A percentile compares a stretch with the other conserved stretches of the same genome.
Evolutionary conservation across 202 grass and related monocot species (phyloP).

Genomic region (Zizania palustris): DNA sequence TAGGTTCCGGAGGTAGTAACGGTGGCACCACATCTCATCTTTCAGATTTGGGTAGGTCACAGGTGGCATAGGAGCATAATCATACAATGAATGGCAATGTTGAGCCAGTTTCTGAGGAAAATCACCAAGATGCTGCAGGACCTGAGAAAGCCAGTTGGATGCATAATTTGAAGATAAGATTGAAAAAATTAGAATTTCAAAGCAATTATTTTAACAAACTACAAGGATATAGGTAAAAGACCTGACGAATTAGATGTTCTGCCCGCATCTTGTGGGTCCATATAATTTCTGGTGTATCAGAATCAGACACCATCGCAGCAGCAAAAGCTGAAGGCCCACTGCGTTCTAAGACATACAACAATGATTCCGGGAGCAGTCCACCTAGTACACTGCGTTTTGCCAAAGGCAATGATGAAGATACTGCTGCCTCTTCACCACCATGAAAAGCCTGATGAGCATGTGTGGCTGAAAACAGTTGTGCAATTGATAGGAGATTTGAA

Average conservation of each 20-base stretch:
- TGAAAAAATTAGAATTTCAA: slow-evolving; percentile 28
- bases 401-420: slow-evolving; percentile 88
- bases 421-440: slow-evolving; percentile 97
- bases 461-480: slow-evolving; percentile 85
- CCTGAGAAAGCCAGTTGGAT: slow-evolving; percentile 57
- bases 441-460: slow-evolving; percentile 99
- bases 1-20: slow-evolving; percentile 94
- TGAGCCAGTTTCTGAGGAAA: slow-evolving; percentile 97
- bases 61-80: slow-evolving; percentile 99
- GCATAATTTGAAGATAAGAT: slow-evolving; percentile 33
- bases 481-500: slow-evolving; percentile 94
- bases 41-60: slow-evolving; percentile 94
- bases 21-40: slow-evolving; percentile 99
- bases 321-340: slow-evolving; percentile 88
- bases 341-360: slow-evolving; percentile 93
- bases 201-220: slow-evolving; percentile 33
- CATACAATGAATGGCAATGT: slow-evolving; percentile 97
- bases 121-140: slow-evolving; percentile 97
- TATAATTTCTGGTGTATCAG: slow-evolving; percentile 98
- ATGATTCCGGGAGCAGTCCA: slow-evolving; percentile 91
- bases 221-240: slow-evolving; percentile 37
- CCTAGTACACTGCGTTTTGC: slow-evolving; percentile 95
- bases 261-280: slow-evolving; percentile 99
- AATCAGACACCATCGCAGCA: slow-evolving; percentile 95
- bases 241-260: slow-evolving; percentile 96